Evolutionary conservation across 2,329 filamentous ascomycete genomes (phyloP).

Genomic region (Davidsoniella australis): DNA sequence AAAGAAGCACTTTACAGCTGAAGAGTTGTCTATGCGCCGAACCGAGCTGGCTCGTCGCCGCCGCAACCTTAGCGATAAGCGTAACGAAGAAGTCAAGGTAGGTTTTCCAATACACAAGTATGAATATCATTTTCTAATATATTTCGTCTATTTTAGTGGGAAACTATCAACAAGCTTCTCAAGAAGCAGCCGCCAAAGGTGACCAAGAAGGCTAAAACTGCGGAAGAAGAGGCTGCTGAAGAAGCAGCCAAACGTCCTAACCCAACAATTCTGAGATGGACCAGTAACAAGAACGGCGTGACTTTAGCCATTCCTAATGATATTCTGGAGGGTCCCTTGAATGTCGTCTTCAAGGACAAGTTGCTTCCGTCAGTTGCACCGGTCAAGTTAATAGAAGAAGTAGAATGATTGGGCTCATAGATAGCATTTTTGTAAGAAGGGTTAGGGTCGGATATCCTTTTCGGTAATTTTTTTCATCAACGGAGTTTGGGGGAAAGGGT

Average conservation of each 20-base stretch:
- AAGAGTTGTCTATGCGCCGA: slow-evolving; percentile 43
- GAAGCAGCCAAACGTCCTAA: slow-evolving; percentile 36
- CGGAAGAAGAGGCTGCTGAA: slow-evolving; percentile 21
- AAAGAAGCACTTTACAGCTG: slow-evolving; percentile 44
- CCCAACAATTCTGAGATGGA: slow-evolving; percentile 51
- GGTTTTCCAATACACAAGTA: not conserved
- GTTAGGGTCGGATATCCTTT: not conserved
- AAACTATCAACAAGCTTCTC: slow-evolving; percentile 79
- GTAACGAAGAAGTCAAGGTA: slow-evolving; percentile 47
- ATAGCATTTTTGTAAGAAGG: not conserved
- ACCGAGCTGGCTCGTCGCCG: slow-evolving; percentile 45
- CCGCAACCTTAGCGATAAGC: slow-evolving; percentile 46
- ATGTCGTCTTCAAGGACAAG: slow-evolving; percentile 33
- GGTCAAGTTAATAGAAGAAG: slow-evolving; percentile 37
- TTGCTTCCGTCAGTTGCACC: slow-evolving; percentile 14
- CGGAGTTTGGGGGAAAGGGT: too few species aligned
- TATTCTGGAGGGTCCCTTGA: slow-evolving; percentile 46
- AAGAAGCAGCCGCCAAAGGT: slow-evolving; percentile 73
- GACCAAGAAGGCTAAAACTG: slow-evolving; percentile 33
- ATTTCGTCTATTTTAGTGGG: slow-evolving; percentile 38
- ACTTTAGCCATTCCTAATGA: slow-evolving; percentile 49
- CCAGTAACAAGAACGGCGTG: slow-evolving; percentile 48
- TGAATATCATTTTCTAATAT: not conserved
- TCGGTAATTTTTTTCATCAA: too few species aligned
- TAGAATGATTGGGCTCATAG: slow-evolving; percentile 16